Conservation (phyloP, 2,329 filamentous ascomycete genomes). For the Calonectria ilicicola region DNA sequence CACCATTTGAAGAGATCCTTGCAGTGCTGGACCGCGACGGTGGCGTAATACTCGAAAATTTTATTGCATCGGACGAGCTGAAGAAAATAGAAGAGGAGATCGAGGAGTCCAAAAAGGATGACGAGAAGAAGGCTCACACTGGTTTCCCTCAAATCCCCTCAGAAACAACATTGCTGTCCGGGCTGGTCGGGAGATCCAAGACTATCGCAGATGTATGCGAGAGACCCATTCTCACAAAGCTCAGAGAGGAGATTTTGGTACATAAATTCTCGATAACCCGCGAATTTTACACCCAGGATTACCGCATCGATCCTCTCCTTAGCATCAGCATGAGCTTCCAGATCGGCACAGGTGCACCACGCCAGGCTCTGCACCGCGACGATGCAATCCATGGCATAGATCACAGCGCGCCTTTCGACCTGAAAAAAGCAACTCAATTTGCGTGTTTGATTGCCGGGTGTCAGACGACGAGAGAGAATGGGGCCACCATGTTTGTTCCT, state of each 20-base stretch:
- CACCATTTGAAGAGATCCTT: neutral
- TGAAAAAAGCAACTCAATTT: neutral
- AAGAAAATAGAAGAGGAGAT: neutral
- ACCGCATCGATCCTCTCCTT: neutral
- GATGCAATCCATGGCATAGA: constrained; percentile 6
- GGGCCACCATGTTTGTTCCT: constrained; percentile 1
- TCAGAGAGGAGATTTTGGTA: neutral
- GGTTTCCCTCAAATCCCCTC: neutral
- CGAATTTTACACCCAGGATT: neutral
- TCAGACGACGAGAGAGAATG: constrained; percentile 1
- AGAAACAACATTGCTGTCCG: neutral
- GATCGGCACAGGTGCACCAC: neutral
- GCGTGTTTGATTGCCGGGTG: neutral
- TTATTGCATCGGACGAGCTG: neutral
- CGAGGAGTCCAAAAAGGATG: neutral
- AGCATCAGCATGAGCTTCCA: constrained; percentile 2
- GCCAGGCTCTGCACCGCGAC: constrained; percentile 1
- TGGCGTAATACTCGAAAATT: neutral
- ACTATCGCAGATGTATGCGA: neutral
- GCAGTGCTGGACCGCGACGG: neutral
- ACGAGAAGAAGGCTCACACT: neutral
- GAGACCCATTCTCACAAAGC: neutral
- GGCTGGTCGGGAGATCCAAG: neutral
- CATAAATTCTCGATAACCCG: neutral
- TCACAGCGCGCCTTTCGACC: neutral